These are phyloP conservation scores for Apiospora kogelbergensis DNA, from an alignment of 2,329 filamentous ascomycete genomes.

Conservation along the genomic window DNA sequence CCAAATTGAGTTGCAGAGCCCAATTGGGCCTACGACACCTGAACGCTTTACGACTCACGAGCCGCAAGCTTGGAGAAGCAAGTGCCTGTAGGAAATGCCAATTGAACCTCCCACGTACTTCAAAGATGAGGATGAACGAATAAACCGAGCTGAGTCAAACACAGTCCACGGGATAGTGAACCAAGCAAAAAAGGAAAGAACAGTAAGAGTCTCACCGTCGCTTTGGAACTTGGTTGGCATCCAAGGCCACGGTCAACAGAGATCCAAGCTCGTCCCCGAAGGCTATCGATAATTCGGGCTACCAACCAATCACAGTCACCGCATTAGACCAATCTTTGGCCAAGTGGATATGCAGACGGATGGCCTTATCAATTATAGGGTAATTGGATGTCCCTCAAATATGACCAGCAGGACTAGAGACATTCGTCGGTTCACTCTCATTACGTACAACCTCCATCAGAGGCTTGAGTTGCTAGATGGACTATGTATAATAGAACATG, in stretches of 20 bases:
- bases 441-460: not conserved
- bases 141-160: not conserved
- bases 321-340: not conserved
- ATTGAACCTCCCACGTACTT: not conserved
- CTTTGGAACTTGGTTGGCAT: not conserved
- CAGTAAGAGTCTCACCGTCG: not conserved
- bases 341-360: not conserved
- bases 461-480: not conserved
- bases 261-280: conserved; percentile 1
- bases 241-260: not conserved
- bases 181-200: not conserved
- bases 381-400: not conserved
- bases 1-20: not conserved
- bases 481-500: not conserved
- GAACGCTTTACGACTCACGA: not conserved
- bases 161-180: not conserved
- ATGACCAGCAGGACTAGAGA: not conserved
- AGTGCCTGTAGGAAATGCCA: not conserved
- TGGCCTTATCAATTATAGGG: not conserved
- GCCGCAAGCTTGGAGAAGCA: not conserved
- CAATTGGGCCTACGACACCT: not conserved
- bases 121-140: not conserved
- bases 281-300: conserved; percentile 2
- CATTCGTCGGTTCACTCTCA: too few species aligned
- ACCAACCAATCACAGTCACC: not conserved